Evolutionary conservation across 805 yeast species (phyloP), one percentile per base, ranked within the genome.

Genomic region (Yarrowia keelungensis): DNA sequence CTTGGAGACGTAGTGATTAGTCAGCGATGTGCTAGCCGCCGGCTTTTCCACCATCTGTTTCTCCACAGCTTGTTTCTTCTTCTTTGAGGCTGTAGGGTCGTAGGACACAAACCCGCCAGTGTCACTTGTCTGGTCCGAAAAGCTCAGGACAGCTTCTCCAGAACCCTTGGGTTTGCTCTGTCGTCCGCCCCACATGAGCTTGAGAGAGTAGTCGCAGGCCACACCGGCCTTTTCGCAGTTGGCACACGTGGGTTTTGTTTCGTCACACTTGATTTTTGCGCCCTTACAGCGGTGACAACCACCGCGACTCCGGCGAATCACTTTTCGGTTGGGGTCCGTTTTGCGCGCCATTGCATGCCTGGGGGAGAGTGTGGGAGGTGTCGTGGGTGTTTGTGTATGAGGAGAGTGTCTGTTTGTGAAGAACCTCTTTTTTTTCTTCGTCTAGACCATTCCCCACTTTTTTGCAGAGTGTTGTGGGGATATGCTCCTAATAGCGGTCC

Each of bases 121-220:
- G 35, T 22, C 19, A 35, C 35, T 10, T 36, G 4, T 26, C 32
- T 26, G 32, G 32, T 12, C 36, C 4, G 36, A 22, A 4, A 35
- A n/a, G 16, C n/a, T 35, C 32, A 36, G 5, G 11, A 51, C 12
- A 10, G 22, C 7, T n/a, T 47, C 54, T 10, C 41, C 50, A 11
- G 14, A 7, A 15, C 46, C 46, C 39, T 65, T 50, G 14, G 61
- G 59, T 9, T 51, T 50, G 36, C 62, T 81, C 84, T 91, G 91
- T 61, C 92, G 77, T 0, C 93, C 93, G 19, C 91, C 92, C 94
- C 94, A 90, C 0, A 86, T 83, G 41, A 89, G 78, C 70, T 82
- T 84, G 10, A 89, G 73, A 4, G 87, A 79, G 72, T 89, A 90
- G 73, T 89, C 92, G 76, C 95, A 89, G 1, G 72, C 70, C 10